Evolutionary conservation across 2,329 filamentous ascomycete genomes (phyloP).

Genomic region (Colletotrichum spinosum): DNA sequence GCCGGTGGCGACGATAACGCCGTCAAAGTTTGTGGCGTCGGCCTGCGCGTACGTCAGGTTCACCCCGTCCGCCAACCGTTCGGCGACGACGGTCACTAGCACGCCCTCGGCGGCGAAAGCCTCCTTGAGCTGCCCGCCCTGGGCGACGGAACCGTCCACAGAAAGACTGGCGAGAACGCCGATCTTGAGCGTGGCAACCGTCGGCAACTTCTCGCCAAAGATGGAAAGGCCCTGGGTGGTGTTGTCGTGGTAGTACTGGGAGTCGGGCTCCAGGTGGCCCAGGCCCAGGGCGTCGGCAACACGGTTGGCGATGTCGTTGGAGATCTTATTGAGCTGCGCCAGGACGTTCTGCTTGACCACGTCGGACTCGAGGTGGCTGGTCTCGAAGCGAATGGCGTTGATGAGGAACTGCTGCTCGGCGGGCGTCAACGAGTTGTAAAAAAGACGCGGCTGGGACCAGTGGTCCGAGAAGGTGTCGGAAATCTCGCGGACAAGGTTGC

Average conservation of each 20-base stretch:
- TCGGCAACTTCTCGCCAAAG: slow-evolving; percentile 67
- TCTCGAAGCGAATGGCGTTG: slow-evolving; percentile 80
- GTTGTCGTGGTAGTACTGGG: slow-evolving; percentile 77
- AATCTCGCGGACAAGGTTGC: slow-evolving; percentile 66
- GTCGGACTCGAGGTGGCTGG: slow-evolving; percentile 66
- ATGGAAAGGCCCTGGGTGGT: slow-evolving; percentile 71
- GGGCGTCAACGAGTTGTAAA: slow-evolving; percentile 77
- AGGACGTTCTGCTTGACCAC: slow-evolving; percentile 74
- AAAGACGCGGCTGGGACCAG: slow-evolving; percentile 78
- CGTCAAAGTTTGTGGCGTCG: slow-evolving; percentile 72
- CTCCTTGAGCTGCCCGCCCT: slow-evolving; percentile 62
- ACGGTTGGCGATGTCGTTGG: slow-evolving; percentile 73
- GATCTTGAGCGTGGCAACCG: slow-evolving; percentile 72
- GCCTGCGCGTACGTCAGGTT: slow-evolving; percentile 74
- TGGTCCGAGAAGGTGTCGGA: slow-evolving; percentile 77
- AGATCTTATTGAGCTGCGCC: slow-evolving; percentile 75
- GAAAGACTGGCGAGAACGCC: slow-evolving; percentile 67
- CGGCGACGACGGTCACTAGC: slow-evolving; percentile 69
- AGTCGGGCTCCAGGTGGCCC: slow-evolving; percentile 67
- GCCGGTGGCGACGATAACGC: slow-evolving; percentile 69
- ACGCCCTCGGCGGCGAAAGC: slow-evolving; percentile 64
- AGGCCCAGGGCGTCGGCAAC: slow-evolving; percentile 73
- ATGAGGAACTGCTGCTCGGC: slow-evolving; percentile 78
- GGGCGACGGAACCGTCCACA: slow-evolving; percentile 55
- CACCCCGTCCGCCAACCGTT: slow-evolving; percentile 65